Evolutionary conservation across 1,284 basidiomycete species (phyloP).

Genomic region (Puccinia triticina): DNA sequence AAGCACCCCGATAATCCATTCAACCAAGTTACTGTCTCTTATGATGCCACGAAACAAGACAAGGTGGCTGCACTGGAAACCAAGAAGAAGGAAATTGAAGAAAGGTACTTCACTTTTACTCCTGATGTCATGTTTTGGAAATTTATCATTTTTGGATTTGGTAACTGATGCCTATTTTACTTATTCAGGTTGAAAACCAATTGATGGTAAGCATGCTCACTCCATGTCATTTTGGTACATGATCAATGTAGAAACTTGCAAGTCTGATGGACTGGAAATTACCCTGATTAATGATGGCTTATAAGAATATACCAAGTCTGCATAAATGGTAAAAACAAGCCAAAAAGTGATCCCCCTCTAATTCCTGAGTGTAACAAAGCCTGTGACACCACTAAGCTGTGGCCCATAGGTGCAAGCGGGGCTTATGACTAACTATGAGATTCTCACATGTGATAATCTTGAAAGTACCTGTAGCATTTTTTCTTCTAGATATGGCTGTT

Average conservation of each 20-base stretch:
- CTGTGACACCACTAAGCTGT: too few relatives aligned
- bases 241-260: background rate
- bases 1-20: conserved; percentile 61
- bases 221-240: background rate
- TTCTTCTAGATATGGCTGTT: too few relatives aligned
- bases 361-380: too few relatives aligned
- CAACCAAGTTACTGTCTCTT: conserved; percentile 59
- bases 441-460: too few relatives aligned
- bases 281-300: background rate
- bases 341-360: too few relatives aligned
- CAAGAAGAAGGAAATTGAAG: conserved; percentile 56
- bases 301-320: background rate
- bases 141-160: background rate
- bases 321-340: too few relatives aligned
- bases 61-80: conserved; percentile 58
- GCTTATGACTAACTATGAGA: too few relatives aligned
- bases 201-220: background rate
- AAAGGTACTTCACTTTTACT: conserved; percentile 35
- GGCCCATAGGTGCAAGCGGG: too few relatives aligned
- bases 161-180: background rate
- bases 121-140: conserved; percentile 47
- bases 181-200: background rate
- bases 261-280: background rate
- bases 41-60: conserved; percentile 60
- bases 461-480: too few relatives aligned